These are phyloP conservation scores for Alternaria alternata DNA, from an alignment of 2,329 filamentous ascomycete genomes.

Conservation along the genomic window DNA sequence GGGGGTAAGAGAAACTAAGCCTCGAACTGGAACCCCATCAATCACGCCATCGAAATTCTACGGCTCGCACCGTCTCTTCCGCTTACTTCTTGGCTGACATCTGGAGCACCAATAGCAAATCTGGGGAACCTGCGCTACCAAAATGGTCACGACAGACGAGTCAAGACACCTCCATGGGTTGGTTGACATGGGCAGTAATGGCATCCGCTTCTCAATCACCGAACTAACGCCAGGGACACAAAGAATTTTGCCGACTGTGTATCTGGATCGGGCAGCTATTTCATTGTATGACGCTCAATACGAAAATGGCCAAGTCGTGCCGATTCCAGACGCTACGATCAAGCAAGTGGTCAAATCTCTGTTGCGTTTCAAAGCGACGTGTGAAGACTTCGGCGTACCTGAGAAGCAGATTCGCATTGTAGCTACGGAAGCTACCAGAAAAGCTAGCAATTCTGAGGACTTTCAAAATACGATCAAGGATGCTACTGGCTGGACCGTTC, in stretches of 20 bases:
- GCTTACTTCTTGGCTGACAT: slow-evolving; percentile 21
- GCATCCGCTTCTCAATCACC: slow-evolving; percentile 90
- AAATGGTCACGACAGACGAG: slow-evolving; percentile 24
- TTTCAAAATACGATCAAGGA: slow-evolving; percentile 72
- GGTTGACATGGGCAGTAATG: slow-evolving; percentile 69
- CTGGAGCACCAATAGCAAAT: slow-evolving; percentile 25
- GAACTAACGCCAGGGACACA: slow-evolving; percentile 75
- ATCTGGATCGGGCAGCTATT: slow-evolving; percentile 79
- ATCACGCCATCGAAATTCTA: slow-evolving; percentile 30
- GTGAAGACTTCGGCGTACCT: slow-evolving; percentile 73
- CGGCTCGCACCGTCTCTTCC: slow-evolving; percentile 27
- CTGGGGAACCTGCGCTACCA: slow-evolving; percentile 21
- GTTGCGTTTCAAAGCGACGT: slow-evolving; percentile 74
- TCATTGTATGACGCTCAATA: slow-evolving; percentile 85
- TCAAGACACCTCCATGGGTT: slow-evolving; percentile 41
- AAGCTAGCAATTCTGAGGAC: slow-evolving; percentile 74
- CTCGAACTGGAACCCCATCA: slow-evolving; percentile 22
- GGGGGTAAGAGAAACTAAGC: slow-evolving; percentile 32
- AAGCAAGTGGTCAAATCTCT: slow-evolving; percentile 71
- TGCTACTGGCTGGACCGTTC: slow-evolving; percentile 72
- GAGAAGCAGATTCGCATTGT: slow-evolving; percentile 73
- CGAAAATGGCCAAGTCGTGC: slow-evolving; percentile 53
- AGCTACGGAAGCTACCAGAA: slow-evolving; percentile 88
- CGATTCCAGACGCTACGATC: slow-evolving; percentile 69
- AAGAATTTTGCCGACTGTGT: slow-evolving; percentile 78